These are phyloP conservation scores for Glonium stellatum DNA, from an alignment of 495 filamentous ascomycete species.

Conservation along the genomic window DNA sequence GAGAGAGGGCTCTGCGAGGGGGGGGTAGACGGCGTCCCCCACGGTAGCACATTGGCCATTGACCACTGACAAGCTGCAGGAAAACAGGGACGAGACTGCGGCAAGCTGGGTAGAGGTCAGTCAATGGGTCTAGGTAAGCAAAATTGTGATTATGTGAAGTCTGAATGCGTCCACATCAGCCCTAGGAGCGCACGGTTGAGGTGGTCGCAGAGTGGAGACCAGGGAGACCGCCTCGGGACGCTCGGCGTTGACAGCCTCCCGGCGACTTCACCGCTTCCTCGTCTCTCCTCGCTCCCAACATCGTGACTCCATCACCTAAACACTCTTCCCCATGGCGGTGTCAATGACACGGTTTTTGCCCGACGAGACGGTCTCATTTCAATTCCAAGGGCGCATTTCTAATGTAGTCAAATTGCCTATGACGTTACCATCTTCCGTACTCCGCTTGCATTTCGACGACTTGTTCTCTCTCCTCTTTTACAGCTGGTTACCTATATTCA, in stretches of 20 bases:
- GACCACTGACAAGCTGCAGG: background rate
- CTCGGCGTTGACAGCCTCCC: background rate
- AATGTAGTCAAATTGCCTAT: too few species aligned
- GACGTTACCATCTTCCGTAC: too few species aligned
- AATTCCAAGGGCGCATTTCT: too few species aligned
- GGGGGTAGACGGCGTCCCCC: too few species aligned
- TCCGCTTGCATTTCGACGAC: too few species aligned
- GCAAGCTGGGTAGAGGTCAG: background rate
- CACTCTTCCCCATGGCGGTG: background rate
- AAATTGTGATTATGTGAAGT: slow-evolving; percentile 4
- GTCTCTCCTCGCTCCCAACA: background rate
- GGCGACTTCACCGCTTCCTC: background rate
- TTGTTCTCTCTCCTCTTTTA: too few species aligned
- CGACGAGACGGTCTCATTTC: background rate
- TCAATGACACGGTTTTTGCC: background rate
- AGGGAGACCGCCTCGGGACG: background rate
- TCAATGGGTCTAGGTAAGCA: background rate
- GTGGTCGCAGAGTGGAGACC: background rate
- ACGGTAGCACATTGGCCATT: background rate
- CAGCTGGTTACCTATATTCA: too few species aligned
- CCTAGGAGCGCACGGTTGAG: background rate
- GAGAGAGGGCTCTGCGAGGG: too few species aligned
- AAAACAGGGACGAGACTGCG: background rate
- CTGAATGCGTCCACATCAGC: background rate
- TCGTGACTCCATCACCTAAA: background rate